A percentile compares a stretch with the other conserved stretches of the same genome.
These are phyloP conservation scores for Malus hybrid DNA, from an alignment of 331 rosid species.

Conservation along the genomic window DNA sequence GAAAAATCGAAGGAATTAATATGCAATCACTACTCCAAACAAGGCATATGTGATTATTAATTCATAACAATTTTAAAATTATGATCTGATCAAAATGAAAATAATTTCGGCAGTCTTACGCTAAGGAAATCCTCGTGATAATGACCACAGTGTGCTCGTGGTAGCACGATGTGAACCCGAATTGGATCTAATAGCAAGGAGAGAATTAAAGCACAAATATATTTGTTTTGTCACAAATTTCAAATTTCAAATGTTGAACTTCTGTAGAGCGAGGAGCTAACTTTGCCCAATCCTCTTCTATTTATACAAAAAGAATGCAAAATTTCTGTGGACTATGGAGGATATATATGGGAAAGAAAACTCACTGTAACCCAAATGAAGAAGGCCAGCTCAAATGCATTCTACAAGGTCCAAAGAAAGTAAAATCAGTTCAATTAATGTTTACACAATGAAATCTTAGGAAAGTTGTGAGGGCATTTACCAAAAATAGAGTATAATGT, in stretches of 20 bases:
- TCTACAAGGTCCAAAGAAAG: constrained; percentile 21
- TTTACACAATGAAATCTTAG: not conserved
- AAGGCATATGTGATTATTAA: not conserved
- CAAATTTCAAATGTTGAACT: not conserved
- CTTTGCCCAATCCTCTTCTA: too few relatives aligned
- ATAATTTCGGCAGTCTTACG: constrained; percentile 23
- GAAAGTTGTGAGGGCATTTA: not conserved
- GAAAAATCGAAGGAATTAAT: not conserved
- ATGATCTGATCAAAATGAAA: not conserved
- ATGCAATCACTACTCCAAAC: not conserved
- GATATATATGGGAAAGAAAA: not conserved
- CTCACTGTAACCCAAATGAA: constrained; percentile 48
- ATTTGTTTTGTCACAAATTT: not conserved
- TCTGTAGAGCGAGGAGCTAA: not conserved
- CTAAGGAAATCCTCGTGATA: constrained; percentile 24
- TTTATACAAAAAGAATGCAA: not conserved
- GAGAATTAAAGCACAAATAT: not conserved
- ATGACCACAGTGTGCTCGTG: constrained; percentile 21
- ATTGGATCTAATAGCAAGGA: constrained; percentile 22
- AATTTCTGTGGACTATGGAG: not conserved
- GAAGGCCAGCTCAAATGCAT: constrained; percentile 47
- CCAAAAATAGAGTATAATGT: constrained; percentile 43
- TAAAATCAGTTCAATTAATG: not conserved
- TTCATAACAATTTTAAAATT: not conserved
- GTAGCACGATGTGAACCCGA: constrained; percentile 39